Base-by-base conservation (phyloP, 306 rosid genomes). In the Quercus rubra region DNA sequence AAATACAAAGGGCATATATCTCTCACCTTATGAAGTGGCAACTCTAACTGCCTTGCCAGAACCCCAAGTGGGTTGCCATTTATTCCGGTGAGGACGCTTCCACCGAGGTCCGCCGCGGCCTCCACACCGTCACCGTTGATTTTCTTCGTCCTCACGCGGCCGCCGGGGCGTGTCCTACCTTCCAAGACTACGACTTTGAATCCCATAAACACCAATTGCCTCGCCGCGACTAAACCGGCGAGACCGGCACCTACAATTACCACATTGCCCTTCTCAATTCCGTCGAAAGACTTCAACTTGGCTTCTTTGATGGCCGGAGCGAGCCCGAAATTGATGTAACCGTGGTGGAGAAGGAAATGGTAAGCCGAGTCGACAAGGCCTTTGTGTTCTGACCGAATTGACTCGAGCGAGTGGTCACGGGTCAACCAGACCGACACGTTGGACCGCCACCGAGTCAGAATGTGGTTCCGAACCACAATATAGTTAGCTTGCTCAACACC, bases 101-200 rank as follows among this genome's bases (percentile, higher is more conserved):
- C 98, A 86, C 98, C 97, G 5, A 93, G 93, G 77, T 93, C 98
- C 1, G 92, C 98, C 2, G 98, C 98, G 8, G 97, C 98, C 82
- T 64, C 91, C 33, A 85, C 78, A 0, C 82, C 88, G 55, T 84
- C 93, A 12, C 89, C 91, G 18, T 4, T 51, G 91, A 93, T 89
- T 86, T 69, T 93, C 90, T 73, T 93, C 15, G 97, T 93, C 91
- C 84, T 93, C 74, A 93, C 98, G 21, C 97, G 90, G 12, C 98
- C 98, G 21, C 98, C 98, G 2, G 98, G 92, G 49, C 98, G 89
- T 20, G 27, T 78, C 71, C 97, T 90, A 21, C 98, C 98, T 79
- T 93, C 98, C 91, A 93, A 89, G 12, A 91, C 83, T 33, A 83
- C 91, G 68, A 93, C 98, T 73, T 90, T 93, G 59, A 91, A 93